These are phyloP conservation scores for Thelonectria discophora DNA, from an alignment of 2,329 filamentous ascomycete genomes.

Conservation along the genomic window DNA sequence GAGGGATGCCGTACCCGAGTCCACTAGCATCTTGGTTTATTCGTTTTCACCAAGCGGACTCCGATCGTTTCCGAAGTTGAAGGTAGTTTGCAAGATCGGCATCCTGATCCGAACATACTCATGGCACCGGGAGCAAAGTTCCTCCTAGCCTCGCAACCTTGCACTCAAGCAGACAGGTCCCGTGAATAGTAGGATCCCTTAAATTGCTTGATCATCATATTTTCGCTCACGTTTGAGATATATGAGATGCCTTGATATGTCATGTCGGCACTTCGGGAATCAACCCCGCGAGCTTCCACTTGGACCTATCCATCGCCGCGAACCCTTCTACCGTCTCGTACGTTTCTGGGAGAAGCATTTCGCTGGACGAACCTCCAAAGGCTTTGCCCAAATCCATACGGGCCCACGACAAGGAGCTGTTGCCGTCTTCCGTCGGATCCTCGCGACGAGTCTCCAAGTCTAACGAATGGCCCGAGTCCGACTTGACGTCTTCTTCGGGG, in stretches of 20 bases:
- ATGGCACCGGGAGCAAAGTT: not conserved
- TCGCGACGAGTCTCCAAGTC: constrained; percentile 13
- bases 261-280: constrained; percentile 20
- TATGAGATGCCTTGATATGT: not conserved
- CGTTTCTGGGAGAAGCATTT: constrained; percentile 18
- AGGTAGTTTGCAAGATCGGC: not conserved
- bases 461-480: constrained; percentile 14
- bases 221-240: not conserved
- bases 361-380: constrained; percentile 22
- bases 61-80: constrained; percentile 1
- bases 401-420: not conserved
- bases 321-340: constrained; percentile 29
- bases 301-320: constrained; percentile 10
- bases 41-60: not conserved
- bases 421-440: constrained; percentile 17
- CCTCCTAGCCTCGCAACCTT: not conserved
- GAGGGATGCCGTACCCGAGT: constrained; percentile 5
- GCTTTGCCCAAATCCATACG: constrained; percentile 6
- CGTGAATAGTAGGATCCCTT: not conserved
- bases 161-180: not conserved
- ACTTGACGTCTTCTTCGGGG: constrained; percentile 21
- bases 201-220: not conserved
- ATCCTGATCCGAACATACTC: constrained; percentile 10
- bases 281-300: constrained; percentile 17
- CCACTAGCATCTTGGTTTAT: not conserved